Evolutionary conservation across 1,284 basidiomycete genomes (phyloP), one percentile per base, ranked within the genome.

Genomic region (Ceraceosorus bombacis): DNA sequence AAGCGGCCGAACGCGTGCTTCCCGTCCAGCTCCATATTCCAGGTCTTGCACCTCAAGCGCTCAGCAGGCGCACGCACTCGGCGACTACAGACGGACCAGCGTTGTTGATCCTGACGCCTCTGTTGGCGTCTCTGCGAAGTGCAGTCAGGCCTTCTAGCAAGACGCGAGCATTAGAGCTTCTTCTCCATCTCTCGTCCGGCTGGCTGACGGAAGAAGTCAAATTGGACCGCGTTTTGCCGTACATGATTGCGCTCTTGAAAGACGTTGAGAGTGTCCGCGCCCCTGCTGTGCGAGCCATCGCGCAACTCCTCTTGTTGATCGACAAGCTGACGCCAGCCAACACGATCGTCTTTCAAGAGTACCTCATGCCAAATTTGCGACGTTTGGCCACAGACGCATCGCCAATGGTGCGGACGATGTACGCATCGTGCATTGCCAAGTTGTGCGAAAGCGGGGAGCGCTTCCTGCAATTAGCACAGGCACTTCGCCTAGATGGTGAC

Each of bases 141-240:
- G 94, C 90, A 72, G 81, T 83, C 10, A 82, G 91, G 3, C 90
- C 95, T 0, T 89, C 88, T 41, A 90, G 90, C 6, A 90, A 92
- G 76, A 80, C 90, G 38, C 86, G 85, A 46, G 89, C 88, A 0
- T 79, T 98, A 53, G 91, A 96, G 69, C 82, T 96, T 8, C 86
- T 96, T 59, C 82, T 96, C 15, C 89, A 90, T 1, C 81, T 97
- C 5, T 84, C 85, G 4, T 83, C 84, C 1, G 59, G 67, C 7
- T 88, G 89, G 73, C 82, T 98, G 41, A 89, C 88, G 0, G 95
- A 98, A 73, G 94, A 97, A 77, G 90, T 91, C 12, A 94, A 94
- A 75, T 81, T 98, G 52, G 95, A 99, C 76, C 85, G 93, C 4
- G 85, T 97, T 78, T 81, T 96, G 1, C 95, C 95, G 0, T 97